These are phyloP conservation scores for Hypholoma fasciculare DNA, from an alignment of 768 basidiomycete species.

Conservation along the genomic window DNA sequence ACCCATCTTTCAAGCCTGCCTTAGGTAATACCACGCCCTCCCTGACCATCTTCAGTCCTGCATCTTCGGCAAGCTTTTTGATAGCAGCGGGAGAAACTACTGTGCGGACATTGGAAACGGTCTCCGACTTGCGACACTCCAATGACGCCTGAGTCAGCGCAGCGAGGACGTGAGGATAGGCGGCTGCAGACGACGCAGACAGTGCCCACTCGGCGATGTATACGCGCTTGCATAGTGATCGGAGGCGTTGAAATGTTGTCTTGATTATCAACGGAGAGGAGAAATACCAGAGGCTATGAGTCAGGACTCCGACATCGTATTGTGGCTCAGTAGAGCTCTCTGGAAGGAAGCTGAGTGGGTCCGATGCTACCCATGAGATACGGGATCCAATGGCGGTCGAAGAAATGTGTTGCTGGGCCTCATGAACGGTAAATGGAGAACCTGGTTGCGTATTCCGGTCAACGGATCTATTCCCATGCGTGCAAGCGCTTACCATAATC, in stretches of 20 bases:
- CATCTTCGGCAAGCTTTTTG: conserved; percentile 1
- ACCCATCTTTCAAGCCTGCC: conserved; percentile 7
- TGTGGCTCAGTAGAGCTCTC: neutral
- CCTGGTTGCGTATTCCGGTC: neutral
- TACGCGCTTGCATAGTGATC: neutral
- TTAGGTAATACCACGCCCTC: conserved; percentile 3
- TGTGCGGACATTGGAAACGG: conserved; percentile 10
- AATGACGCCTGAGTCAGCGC: conserved; percentile 8
- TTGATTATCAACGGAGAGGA: conserved; percentile 4
- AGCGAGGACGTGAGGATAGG: conserved; percentile 11
- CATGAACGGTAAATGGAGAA: conserved; percentile 8
- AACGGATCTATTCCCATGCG: neutral
- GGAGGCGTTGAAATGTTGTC: conserved; percentile 2
- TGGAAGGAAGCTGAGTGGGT: conserved; percentile 7
- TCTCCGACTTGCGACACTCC: conserved; percentile 9
- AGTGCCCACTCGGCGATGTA: conserved; percentile 12
- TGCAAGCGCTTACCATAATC: conserved; percentile 9
- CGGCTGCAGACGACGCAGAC: neutral
- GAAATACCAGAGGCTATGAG: conserved; percentile 15
- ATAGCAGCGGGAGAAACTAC: conserved; percentile 10
- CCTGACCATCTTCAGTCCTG: conserved; percentile 1
- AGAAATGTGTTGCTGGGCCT: conserved; percentile 10
- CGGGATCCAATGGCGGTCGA: conserved; percentile 7
- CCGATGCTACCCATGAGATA: conserved; percentile 4
- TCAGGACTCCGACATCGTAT: conserved; percentile 8